Percentiles rank a stretch among this genome's conserved stretches.
Conservation (phyloP, 192 early-diverging fungal genomes). For the Backusella liffmaniae region DNA sequence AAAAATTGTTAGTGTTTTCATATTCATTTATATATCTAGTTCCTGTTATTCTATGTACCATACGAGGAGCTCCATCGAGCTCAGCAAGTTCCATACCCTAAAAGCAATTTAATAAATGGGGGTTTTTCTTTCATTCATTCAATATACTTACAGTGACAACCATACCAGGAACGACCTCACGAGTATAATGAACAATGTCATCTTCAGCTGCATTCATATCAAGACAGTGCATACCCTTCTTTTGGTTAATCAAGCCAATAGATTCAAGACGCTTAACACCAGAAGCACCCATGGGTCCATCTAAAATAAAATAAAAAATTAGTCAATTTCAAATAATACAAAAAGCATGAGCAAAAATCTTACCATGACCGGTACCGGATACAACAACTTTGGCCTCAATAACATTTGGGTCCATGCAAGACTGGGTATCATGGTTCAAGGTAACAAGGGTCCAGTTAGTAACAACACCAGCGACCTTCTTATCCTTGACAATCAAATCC, state of each 20-base stretch:
- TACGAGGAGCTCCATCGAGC: constrained; percentile 64
- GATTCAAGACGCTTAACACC: constrained; percentile 63
- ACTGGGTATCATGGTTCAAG: constrained; percentile 47
- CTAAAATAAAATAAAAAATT: constrained; percentile 1
- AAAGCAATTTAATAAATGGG: constrained; percentile 22
- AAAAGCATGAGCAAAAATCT: too few species aligned
- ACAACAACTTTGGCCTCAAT: constrained; percentile 65
- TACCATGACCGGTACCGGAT: constrained; percentile 59
- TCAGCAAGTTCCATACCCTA: constrained; percentile 74
- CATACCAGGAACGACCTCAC: constrained; percentile 68
- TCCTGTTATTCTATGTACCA: constrained; percentile 43
- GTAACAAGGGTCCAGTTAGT: constrained; percentile 78
- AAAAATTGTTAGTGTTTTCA: not conserved
- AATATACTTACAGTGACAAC: constrained; percentile 45
- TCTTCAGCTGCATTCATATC: constrained; percentile 73
- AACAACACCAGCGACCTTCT: constrained; percentile 62
- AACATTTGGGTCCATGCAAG: constrained; percentile 75
- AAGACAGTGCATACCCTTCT: constrained; percentile 61
- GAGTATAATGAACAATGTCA: constrained; percentile 61
- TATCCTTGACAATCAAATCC: constrained; percentile 64
- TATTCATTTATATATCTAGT: not conserved
- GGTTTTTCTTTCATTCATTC: not conserved
- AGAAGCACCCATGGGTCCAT: constrained; percentile 69
- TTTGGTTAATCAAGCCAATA: constrained; percentile 54
- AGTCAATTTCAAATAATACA: too few species aligned